These are phyloP conservation scores for Kodamaea lidongshanica DNA, from an alignment of 805 yeast genomes.

Conservation along the genomic window DNA sequence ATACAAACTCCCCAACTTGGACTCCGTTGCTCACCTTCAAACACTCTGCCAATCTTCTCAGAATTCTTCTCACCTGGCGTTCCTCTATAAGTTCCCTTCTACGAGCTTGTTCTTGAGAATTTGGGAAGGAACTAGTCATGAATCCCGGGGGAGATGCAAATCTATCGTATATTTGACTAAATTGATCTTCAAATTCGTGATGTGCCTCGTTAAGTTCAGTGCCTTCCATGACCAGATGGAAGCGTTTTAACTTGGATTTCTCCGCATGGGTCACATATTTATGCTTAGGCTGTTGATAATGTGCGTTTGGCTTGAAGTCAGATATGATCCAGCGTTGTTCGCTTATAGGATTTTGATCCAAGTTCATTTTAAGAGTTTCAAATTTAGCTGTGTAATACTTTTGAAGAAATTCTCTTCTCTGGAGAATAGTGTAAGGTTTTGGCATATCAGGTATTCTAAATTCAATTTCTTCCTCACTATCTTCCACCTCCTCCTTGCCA, in stretches of 20 bases:
- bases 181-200: constrained; percentile 14
- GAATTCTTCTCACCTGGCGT: constrained; percentile 23
- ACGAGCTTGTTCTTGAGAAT: constrained; percentile 24
- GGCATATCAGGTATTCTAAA: constrained; percentile 8
- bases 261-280: constrained; percentile 13
- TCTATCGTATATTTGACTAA: constrained; percentile 31
- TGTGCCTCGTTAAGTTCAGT: constrained; percentile 12
- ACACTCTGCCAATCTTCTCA: constrained; percentile 23
- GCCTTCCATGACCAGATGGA: constrained; percentile 10
- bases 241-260: constrained; percentile 13
- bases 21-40: constrained; percentile 12
- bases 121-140: constrained; percentile 33
- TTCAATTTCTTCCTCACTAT: constrained; percentile 11
- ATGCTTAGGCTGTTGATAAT: constrained; percentile 15
- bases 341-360: constrained; percentile 31
- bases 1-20: constrained; percentile 28
- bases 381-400: constrained; percentile 20
- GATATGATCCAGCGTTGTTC: constrained; percentile 29
- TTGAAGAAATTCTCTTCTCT: constrained; percentile 25
- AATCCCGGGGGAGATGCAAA: constrained; percentile 37
- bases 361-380: constrained; percentile 18
- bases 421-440: constrained; percentile 24
- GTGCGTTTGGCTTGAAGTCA: constrained; percentile 31
- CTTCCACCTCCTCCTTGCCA: constrained; percentile 11
- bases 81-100: constrained; percentile 15